Percentiles rank a stretch among this genome's conserved stretches.
These are phyloP conservation scores for Stemphylium vesicarium DNA, from an alignment of 2,329 filamentous ascomycete species.

Conservation along the genomic window DNA sequence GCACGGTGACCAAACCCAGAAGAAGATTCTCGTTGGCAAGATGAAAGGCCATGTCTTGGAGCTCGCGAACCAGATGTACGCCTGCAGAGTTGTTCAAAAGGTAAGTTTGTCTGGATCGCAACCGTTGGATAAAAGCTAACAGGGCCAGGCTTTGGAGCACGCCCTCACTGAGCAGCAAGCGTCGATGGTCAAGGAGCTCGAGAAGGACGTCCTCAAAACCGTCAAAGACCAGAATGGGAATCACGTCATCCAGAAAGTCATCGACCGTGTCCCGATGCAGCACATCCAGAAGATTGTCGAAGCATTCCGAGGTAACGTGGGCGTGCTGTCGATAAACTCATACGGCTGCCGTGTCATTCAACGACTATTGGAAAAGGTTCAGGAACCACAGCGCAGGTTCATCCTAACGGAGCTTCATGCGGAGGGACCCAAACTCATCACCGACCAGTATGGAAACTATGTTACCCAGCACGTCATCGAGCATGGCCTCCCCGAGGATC, in stretches of 20 bases:
- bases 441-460: constrained; percentile 93
- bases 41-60: constrained; percentile 86
- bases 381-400: constrained; percentile 70
- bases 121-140: neutral
- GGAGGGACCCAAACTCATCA: constrained; percentile 74
- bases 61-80: constrained; percentile 87
- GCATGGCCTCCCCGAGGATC: constrained; percentile 75
- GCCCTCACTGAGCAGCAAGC: constrained; percentile 92
- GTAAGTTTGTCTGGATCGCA: constrained; percentile 51
- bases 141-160: constrained; percentile 78
- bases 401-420: constrained; percentile 81
- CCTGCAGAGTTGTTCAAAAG: constrained; percentile 95
- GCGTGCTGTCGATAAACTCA: constrained; percentile 74
- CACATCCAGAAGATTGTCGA: constrained; percentile 87
- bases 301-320: constrained; percentile 77
- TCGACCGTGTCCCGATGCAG: constrained; percentile 77
- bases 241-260: constrained; percentile 94
- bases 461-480: constrained; percentile 91
- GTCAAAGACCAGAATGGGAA: constrained; percentile 92
- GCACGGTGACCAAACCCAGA: constrained; percentile 92
- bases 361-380: constrained; percentile 83
- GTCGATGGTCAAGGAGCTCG: constrained; percentile 80
- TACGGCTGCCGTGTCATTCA: constrained; percentile 95
- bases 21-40: constrained; percentile 80
- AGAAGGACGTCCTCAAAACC: constrained; percentile 75